Evolutionary conservation across 202 grass and related monocot species (phyloP), one percentile per base, ranked within the genome.

Genomic region (Schoenoplectus triqueter): DNA sequence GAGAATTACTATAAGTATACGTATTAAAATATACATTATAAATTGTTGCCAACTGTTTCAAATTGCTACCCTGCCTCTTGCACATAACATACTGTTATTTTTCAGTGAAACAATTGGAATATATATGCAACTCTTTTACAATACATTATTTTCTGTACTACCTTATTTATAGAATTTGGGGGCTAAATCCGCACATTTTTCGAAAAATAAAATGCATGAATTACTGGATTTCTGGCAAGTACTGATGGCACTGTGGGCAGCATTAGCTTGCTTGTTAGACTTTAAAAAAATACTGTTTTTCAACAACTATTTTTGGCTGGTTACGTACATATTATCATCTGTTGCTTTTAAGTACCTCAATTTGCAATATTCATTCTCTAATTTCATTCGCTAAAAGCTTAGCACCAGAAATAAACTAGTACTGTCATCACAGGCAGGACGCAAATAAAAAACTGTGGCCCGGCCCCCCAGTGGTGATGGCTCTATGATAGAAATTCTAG

Each of bases 221-320:
- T n/a, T 15, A 64, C 62, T 64, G 62, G 18, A 20, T 64, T 64
- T 64, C 62, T 20, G 6, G 4, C 1, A 64, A 64, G 62, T 64
- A 64, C 62, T 20, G 62, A 21, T 64, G 5, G 56, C 56, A 59
- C 56, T 64, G 18, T 64, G 62, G 18, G 62, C 18, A 64, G 6
- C 7, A 22, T 20, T 64, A 2, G 20, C 62, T 59, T 59, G 56
- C 15, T 59, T 59, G 56, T 59, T 59, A n/a, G 15, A 59, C 56
- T 59, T 59, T 59, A n/a, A 59, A 59, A 59, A 59, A 3, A 13
- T n/a, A 59, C 52, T 59, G 51, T 11, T 77, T 42, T 9, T 59
- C 74, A 78, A 52, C 74, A 78, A 60, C 54, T 78, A 60, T 42
- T 78, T 31, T 78, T 78, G 74, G 52, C 52, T 78, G 31, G 7